Evolutionary conservation across 768 basidiomycete genomes (phyloP).

Genomic region (Fistulinella prunicolor): DNA sequence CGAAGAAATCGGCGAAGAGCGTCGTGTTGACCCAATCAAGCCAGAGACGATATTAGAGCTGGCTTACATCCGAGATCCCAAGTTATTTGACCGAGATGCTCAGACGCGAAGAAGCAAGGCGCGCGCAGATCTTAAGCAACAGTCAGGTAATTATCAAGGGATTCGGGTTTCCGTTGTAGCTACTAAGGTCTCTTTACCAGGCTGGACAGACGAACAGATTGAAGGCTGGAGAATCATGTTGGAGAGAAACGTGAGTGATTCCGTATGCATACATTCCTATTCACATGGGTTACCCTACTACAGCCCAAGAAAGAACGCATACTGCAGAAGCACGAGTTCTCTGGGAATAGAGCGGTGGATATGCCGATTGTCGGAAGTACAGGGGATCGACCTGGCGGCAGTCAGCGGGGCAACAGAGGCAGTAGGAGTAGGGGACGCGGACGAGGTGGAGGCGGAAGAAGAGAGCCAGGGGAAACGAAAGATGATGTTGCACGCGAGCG

Average conservation of each 20-base stretch:
- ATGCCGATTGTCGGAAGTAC: not conserved
- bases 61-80: conserved; percentile 73
- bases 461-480: conserved; percentile 38
- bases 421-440: conserved; percentile 34
- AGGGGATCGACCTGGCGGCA: conserved; percentile 8
- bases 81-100: conserved; percentile 73
- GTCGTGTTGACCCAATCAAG: conserved; percentile 25
- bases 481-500: conserved; percentile 49
- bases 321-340: conserved; percentile 71
- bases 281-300: conserved; percentile 6
- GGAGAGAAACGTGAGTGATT: conserved; percentile 72
- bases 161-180: not conserved
- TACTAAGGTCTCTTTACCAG: conserved; percentile 30
- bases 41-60: conserved; percentile 69
- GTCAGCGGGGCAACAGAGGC: conserved; percentile 15
- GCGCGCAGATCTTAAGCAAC: conserved; percentile 59
- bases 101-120: conserved; percentile 67
- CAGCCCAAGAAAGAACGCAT: conserved; percentile 76
- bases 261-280: conserved; percentile 4
- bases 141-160: conserved; percentile 51
- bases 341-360: conserved; percentile 49
- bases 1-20: conserved; percentile 32
- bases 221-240: conserved; percentile 93
- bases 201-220: conserved; percentile 81
- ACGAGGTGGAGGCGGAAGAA: conserved; percentile 35